Evolutionary conservation across 1,139 yeast genomes (phyloP).

Genomic region (Debaryomyces subglobosus): DNA sequence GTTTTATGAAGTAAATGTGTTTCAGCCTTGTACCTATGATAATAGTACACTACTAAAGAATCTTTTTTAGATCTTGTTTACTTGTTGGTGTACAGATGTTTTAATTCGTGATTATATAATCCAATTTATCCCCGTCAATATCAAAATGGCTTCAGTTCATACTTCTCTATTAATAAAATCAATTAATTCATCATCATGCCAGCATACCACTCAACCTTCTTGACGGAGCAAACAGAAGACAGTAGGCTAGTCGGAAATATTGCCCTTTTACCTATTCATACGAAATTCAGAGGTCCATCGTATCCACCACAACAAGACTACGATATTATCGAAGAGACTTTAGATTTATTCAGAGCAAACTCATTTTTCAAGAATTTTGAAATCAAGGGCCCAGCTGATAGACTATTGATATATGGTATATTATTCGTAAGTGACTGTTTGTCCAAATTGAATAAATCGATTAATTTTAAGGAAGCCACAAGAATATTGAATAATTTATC

Average conservation of each 20-base stretch:
- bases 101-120: neutral
- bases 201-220: slow-evolving; percentile 92
- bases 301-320: slow-evolving; percentile 81
- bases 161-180: neutral
- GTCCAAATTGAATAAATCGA: slow-evolving; percentile 54
- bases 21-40: neutral
- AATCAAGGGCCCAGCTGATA: slow-evolving; percentile 92
- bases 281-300: slow-evolving; percentile 89
- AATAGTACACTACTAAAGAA: neutral
- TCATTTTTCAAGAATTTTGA: slow-evolving; percentile 96
- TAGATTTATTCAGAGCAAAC: slow-evolving; percentile 93
- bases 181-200: slow-evolving; percentile 37
- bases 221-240: slow-evolving; percentile 56
- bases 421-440: slow-evolving; percentile 86
- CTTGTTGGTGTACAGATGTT: neutral
- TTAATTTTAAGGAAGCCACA: slow-evolving; percentile 64
- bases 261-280: slow-evolving; percentile 78
- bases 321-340: slow-evolving; percentile 87
- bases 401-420: slow-evolving; percentile 95
- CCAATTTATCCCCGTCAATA: slow-evolving; percentile 1
- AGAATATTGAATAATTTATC: slow-evolving; percentile 79
- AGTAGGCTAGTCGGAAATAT: slow-evolving; percentile 60
- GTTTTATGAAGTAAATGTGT: neutral
- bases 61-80: neutral
- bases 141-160: neutral